A percentile compares a stretch with the other conserved stretches of the same genome.
Conservation (phyloP, 257 asterid genomes). For the Avicennia marina region DNA sequence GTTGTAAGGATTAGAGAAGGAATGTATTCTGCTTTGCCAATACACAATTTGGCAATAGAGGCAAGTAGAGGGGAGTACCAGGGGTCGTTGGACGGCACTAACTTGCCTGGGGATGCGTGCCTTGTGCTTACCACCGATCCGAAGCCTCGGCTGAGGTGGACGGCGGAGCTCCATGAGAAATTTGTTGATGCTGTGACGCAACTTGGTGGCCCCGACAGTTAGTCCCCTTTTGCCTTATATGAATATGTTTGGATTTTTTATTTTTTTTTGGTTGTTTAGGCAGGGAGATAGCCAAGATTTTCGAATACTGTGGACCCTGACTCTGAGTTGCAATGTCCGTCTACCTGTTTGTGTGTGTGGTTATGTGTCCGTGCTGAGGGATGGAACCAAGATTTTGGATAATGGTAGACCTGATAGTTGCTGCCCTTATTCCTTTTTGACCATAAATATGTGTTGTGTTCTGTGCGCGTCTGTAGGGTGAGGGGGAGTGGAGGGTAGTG, state of each 20-base stretch:
- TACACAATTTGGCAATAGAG: slow-evolving; percentile 35
- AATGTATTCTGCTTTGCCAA: slow-evolving; percentile 58
- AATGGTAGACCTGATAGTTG: neutral
- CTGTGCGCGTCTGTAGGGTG: too few relatives aligned
- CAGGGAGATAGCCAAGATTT: slow-evolving; percentile 7
- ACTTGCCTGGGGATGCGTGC: slow-evolving; percentile 57
- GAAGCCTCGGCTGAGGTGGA: slow-evolving; percentile 75
- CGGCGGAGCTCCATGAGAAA: slow-evolving; percentile 63
- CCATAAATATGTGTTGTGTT: neutral
- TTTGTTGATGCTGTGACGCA: slow-evolving; percentile 71
- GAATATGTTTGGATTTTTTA: neutral
- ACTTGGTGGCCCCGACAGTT: slow-evolving; percentile 79
- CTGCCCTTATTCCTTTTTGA: neutral
- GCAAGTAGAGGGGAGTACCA: slow-evolving; percentile 31
- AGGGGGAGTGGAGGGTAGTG: too few relatives aligned
- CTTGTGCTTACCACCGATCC: slow-evolving; percentile 67
- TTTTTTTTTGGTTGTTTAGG: neutral
- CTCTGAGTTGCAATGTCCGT: neutral
- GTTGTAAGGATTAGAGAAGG: neutral
- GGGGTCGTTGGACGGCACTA: slow-evolving; percentile 47
- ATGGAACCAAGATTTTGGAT: neutral
- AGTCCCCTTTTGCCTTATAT: slow-evolving; percentile 12
- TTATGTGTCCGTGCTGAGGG: neutral
- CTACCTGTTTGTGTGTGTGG: neutral
- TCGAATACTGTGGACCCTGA: neutral